phyloP scores from a whole-genome alignment of 306 rosid species.

The Crataegus laevigata region DNA sequence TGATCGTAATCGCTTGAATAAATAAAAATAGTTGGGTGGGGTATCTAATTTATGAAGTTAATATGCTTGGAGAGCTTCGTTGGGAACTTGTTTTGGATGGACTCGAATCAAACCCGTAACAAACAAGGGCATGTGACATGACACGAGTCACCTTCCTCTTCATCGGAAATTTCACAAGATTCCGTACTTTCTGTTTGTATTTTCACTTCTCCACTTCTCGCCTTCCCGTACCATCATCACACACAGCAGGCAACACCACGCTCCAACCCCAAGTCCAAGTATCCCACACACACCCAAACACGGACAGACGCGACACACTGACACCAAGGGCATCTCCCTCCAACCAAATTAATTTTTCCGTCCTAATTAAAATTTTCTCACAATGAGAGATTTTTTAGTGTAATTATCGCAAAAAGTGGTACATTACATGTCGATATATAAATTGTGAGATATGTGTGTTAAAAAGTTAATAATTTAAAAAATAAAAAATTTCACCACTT shows the following conservation, averaged over 20 bases:
- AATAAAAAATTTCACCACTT: too few relatives aligned
- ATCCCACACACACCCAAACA: too few relatives aligned
- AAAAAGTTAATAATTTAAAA: too few relatives aligned
- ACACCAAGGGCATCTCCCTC: background rate
- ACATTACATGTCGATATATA: too few relatives aligned
- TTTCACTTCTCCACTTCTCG: background rate
- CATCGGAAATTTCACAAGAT: constrained; percentile 31
- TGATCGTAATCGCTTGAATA: too few relatives aligned
- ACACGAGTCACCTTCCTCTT: constrained; percentile 1
- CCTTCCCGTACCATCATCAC: constrained; percentile 13
- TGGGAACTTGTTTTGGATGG: background rate
- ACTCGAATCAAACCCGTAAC: background rate
- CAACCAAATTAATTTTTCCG: too few relatives aligned
- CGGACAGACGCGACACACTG: background rate
- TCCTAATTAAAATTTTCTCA: too few relatives aligned
- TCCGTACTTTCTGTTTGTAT: constrained; percentile 24
- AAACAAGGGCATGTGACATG: background rate
- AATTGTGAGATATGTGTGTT: too few relatives aligned
- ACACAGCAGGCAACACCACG: background rate
- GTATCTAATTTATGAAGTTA: background rate
- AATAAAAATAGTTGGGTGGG: background rate
- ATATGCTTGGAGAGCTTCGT: background rate
- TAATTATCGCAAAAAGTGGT: too few relatives aligned
- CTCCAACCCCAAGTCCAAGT: background rate
- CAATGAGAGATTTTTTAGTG: too few relatives aligned